Evolutionary conservation across 306 rosid species (phyloP).

Genomic region (Phaseolus lunatus): DNA sequence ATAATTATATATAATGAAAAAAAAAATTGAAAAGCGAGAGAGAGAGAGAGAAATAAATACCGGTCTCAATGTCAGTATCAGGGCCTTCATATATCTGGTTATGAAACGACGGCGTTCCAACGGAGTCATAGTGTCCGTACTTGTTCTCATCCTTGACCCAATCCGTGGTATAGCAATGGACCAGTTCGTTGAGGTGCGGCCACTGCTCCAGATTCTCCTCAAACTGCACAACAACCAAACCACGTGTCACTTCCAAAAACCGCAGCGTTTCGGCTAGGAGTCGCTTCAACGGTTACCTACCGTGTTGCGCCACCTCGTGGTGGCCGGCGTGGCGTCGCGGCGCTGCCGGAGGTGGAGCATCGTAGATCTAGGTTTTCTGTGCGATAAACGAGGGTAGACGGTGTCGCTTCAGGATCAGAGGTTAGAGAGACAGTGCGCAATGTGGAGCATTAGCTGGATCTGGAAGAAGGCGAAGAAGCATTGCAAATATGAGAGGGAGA

Average conservation of each 20-base stretch:
- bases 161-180: slow-evolving; percentile 95
- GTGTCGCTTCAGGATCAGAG: slow-evolving; percentile 24
- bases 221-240: slow-evolving; percentile 54
- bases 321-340: slow-evolving; percentile 85
- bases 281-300: slow-evolving; percentile 27
- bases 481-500: background rate
- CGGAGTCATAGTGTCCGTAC: slow-evolving; percentile 87
- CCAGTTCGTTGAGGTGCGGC: slow-evolving; percentile 95
- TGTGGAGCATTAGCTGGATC: slow-evolving; percentile 75
- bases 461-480: slow-evolving; percentile 49
- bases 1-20: background rate
- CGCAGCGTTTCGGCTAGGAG: background rate
- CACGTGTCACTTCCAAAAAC: slow-evolving; percentile 3
- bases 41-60: slow-evolving; percentile 45
- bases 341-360: slow-evolving; percentile 96
- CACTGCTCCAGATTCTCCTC: slow-evolving; percentile 98
- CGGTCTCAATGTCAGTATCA: slow-evolving; percentile 97
- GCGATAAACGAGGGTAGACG: background rate
- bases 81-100: slow-evolving; percentile 98
- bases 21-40: background rate
- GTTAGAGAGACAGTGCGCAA: slow-evolving; percentile 23
- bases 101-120: slow-evolving; percentile 70
- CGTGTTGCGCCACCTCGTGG: slow-evolving; percentile 92
- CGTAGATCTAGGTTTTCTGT: slow-evolving; percentile 82
- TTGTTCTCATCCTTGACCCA: slow-evolving; percentile 96